Percentiles rank a stretch among this genome's conserved stretches.
phyloP scores from a whole-genome alignment of 1,284 basidiomycete genomes.

The Omphalotus olearius region DNA sequence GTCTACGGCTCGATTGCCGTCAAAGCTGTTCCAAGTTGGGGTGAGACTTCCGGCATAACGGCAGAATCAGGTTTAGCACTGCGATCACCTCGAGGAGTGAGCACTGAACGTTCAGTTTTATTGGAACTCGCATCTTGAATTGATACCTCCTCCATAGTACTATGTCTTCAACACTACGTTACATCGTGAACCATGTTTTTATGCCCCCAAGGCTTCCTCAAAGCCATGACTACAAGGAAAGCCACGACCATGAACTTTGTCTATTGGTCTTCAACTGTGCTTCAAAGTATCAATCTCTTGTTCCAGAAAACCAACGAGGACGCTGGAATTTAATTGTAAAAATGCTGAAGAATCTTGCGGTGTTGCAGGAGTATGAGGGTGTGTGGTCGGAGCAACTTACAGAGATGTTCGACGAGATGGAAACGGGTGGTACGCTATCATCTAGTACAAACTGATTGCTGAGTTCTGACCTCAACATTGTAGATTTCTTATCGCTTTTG shows the following conservation, averaged over 20 bases:
- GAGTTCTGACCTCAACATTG: not conserved
- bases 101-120: no score
- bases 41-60: no score
- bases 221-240: not conserved
- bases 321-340: conserved; percentile 22
- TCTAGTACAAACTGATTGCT: not conserved
- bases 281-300: no score
- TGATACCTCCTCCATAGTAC: no score
- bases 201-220: conserved; percentile 37
- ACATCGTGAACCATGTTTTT: conserved; percentile 34
- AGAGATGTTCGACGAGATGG: conserved; percentile 15
- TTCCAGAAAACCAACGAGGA: not conserved
- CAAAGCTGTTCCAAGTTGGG: no score
- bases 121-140: no score
- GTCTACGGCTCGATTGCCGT: no score
- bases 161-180: no score
- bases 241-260: not conserved
- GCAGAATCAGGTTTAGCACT: no score
- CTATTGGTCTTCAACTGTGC: conserved; percentile 14
- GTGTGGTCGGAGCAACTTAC: conserved; percentile 4
- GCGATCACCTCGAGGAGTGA: no score
- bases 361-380: not conserved
- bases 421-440: conserved; percentile 18
- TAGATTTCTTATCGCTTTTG: conserved; percentile 30
- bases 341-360: conserved; percentile 21